Conservation (phyloP, 2,329 filamentous ascomycete species). For the Helotiales sp. region DNA sequence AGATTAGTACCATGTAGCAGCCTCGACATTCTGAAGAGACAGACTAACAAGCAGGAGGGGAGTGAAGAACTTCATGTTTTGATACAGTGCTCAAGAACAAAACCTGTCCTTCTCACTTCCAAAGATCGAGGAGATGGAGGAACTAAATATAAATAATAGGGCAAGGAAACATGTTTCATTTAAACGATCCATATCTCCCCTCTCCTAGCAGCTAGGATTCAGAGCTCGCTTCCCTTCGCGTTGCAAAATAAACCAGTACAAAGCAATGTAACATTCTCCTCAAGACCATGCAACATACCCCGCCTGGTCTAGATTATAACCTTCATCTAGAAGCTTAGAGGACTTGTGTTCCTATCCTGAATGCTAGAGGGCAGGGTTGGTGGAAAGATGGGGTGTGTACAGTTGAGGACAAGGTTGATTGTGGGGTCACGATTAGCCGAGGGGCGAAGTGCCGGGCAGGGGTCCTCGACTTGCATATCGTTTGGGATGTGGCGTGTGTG, state of each 20-base stretch:
- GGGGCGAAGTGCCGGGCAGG: slow-evolving; percentile 8
- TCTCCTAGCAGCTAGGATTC: not conserved
- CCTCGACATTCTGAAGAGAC: slow-evolving; percentile 1
- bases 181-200: slow-evolving; percentile 1
- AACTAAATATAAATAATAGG: not conserved
- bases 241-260: not conserved
- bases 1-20: slow-evolving; percentile 5
- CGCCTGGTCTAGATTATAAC: not conserved
- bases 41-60: not conserved
- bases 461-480: not conserved
- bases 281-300: not conserved
- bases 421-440: slow-evolving; percentile 11
- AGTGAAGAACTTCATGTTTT: not conserved
- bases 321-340: not conserved
- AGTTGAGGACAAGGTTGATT: not conserved
- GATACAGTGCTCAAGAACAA: not conserved
- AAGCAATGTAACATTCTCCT: not conserved
- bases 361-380: not conserved
- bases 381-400: not conserved
- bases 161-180: slow-evolving; percentile 1
- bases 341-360: not conserved
- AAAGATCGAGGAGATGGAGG: not conserved
- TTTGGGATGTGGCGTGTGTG: slow-evolving; percentile 2
- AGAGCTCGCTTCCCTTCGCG: not conserved
- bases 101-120: not conserved